Evolutionary conservation across 2,329 filamentous ascomycete species (phyloP).

Genomic region (Talaromyces sp.): DNA sequence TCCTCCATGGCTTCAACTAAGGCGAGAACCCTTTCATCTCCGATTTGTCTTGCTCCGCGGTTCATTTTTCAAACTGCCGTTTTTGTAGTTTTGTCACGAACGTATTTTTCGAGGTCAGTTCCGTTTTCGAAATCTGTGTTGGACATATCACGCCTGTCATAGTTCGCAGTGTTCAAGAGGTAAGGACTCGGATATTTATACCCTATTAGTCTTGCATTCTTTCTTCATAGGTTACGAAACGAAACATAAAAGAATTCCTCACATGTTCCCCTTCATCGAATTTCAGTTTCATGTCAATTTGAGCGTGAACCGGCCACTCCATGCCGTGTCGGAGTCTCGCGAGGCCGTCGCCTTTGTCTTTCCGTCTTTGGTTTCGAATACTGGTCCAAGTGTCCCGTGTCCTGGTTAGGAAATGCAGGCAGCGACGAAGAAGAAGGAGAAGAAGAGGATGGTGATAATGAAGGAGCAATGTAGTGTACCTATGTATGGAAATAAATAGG

Average conservation of each 20-base stretch:
- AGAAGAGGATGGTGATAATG: background rate
- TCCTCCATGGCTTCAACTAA: slow-evolving; percentile 2
- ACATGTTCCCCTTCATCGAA: background rate
- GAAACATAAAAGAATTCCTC: slow-evolving; percentile 2
- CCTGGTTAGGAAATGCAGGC: slow-evolving; percentile 3
- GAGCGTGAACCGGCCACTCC: background rate
- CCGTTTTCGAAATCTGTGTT: background rate
- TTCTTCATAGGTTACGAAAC: background rate
- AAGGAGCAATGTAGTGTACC: background rate
- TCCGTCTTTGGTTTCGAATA: background rate
- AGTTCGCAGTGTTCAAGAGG: background rate
- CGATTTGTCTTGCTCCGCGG: background rate
- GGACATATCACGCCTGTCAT: slow-evolving; percentile 1
- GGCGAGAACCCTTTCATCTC: background rate
- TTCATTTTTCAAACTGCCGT: slow-evolving; percentile 5
- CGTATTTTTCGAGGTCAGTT: slow-evolving; percentile 2
- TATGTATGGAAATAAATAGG: background rate
- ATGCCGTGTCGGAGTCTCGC: background rate
- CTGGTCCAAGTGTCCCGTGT: background rate
- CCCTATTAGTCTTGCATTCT: slow-evolving; percentile 1
- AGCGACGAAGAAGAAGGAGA: background rate
- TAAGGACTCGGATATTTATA: slow-evolving; percentile 1
- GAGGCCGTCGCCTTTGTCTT: background rate
- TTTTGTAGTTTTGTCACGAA: slow-evolving; percentile 3
- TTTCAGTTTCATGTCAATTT: slow-evolving; percentile 1